Evolutionary conservation across 441 rosid species (phyloP), one percentile per base, ranked within the genome.

Genomic region (Arabidopsis hybrid): DNA sequence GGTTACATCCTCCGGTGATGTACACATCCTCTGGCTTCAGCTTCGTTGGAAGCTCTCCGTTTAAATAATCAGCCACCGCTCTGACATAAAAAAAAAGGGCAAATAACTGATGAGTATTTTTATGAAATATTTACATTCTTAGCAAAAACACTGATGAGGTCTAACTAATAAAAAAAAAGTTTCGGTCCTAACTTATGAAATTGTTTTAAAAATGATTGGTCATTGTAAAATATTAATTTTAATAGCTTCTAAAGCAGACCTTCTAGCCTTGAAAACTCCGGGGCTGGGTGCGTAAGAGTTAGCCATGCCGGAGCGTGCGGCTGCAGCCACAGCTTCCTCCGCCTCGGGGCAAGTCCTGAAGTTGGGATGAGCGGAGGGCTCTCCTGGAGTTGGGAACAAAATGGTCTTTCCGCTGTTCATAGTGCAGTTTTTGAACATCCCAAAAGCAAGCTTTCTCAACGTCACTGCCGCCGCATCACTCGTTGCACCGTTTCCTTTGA

Each of bases 371-470:
- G 63, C 46, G 13, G 88, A 81, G 39, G 96, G 89, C 17, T 91
- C 92, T 11, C 96, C 93, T 3, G 83, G 88, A 72, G 79, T 82
- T 9, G 89, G 86, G n/a, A 71, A 75, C 39, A 89, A 51, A 11
- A 56, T 14, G 29, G 77, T 17, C 39, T 83, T 79, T 3, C 62
- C 67, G 14, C 73, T 79, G 8, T 73, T 76, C 6, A 65, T 14
- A 51, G 47, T 35, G 58, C 82, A 21, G 51, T 73, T 71, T 12
- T 65, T 43, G 46, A 69, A 69, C 51, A 84, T 58, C 46, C 31
- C 45, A 1, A 65, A 60, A 6, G 62, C 76, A 42, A 77, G 67
- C 12, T 76, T 78, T 66, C 83, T 69, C 21, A 82, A 34, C 7
- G 78, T 73, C 3, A 82, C 51, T 0, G 65, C 52, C 0, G 81